A percentile compares a stretch with the other conserved stretches of the same genome.
phyloP scores from a whole-genome alignment of 345 rosid genomes.

The Bruguiera gymnorhiza region DNA sequence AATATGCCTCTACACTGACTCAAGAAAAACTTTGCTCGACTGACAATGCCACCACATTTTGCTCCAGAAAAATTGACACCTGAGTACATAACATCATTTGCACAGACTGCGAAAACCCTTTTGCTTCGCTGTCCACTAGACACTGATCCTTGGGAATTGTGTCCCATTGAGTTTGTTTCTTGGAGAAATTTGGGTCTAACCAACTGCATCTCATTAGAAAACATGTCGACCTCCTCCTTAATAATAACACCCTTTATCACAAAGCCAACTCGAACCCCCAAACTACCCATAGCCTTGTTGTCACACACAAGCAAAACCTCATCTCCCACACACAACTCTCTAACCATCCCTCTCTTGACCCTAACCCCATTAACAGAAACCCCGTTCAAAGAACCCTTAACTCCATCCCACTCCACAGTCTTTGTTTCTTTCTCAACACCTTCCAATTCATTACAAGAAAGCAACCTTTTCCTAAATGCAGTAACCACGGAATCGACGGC shows the following conservation, averaged over 20 bases:
- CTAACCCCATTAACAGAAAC: slow-evolving; percentile 60
- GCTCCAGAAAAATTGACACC: slow-evolving; percentile 15
- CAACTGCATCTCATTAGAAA: slow-evolving; percentile 15
- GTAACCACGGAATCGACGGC: slow-evolving; percentile 15
- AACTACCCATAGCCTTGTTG: slow-evolving; percentile 38
- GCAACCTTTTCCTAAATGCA: slow-evolving; percentile 45
- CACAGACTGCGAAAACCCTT: slow-evolving; percentile 63
- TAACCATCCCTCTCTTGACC: slow-evolving; percentile 31
- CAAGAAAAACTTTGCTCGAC: slow-evolving; percentile 41
- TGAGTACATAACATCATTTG: slow-evolving; percentile 25
- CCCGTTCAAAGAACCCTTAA: slow-evolving; percentile 52
- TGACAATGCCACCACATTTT: slow-evolving; percentile 29
- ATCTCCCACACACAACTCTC: slow-evolving; percentile 59
- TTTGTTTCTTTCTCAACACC: slow-evolving; percentile 13
- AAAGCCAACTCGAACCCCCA: slow-evolving; percentile 55
- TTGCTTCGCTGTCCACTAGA: slow-evolving; percentile 61
- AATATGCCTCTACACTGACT: slow-evolving; percentile 56
- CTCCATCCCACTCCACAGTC: slow-evolving; percentile 23
- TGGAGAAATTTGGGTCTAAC: slow-evolving; percentile 25
- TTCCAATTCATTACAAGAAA: slow-evolving; percentile 31
- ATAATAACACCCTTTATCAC: slow-evolving; percentile 48
- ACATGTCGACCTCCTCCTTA: slow-evolving; percentile 40
- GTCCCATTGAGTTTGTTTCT: slow-evolving; percentile 28
- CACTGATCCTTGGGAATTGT: slow-evolving; percentile 44
- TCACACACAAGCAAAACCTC: slow-evolving; percentile 74